Evolutionary conservation across 2,329 filamentous ascomycete species (phyloP).

Genomic region (Verticillium klebahnii): DNA sequence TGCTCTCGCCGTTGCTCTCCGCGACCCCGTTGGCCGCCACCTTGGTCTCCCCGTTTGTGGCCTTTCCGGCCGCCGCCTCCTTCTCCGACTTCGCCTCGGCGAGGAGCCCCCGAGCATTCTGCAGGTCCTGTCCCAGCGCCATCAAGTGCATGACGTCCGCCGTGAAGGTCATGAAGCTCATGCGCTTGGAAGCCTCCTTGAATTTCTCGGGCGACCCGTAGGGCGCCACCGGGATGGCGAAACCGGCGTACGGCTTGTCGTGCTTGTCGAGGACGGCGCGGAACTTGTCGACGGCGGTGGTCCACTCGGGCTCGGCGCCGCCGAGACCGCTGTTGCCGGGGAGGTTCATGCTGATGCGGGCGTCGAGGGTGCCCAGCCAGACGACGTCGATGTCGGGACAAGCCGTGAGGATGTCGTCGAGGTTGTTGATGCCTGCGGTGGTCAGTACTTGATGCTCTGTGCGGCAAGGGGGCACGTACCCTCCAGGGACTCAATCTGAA

Average conservation of each 20-base stretch:
- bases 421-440: slow-evolving; percentile 33
- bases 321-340: slow-evolving; percentile 23
- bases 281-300: slow-evolving; percentile 30
- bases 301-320: slow-evolving; percentile 35
- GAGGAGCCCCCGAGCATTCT: not conserved
- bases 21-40: not conserved
- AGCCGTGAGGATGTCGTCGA: slow-evolving; percentile 43
- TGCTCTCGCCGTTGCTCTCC: not conserved
- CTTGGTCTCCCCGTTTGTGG: not conserved
- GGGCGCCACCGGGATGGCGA: slow-evolving; percentile 20
- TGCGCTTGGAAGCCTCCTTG: slow-evolving; percentile 17
- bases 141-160: slow-evolving; percentile 19
- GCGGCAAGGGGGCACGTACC: slow-evolving; percentile 8
- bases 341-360: slow-evolving; percentile 38
- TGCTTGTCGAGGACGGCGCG: slow-evolving; percentile 37
- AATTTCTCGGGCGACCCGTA: slow-evolving; percentile 18
- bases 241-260: slow-evolving; percentile 35
- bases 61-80: not conserved
- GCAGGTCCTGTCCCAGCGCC: slow-evolving; percentile 15
- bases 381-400: slow-evolving; percentile 40
- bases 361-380: slow-evolving; percentile 41
- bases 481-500: slow-evolving; percentile 39
- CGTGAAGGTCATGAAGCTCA: slow-evolving; percentile 17
- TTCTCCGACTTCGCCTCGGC: not conserved
- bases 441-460: not conserved